Conservation (phyloP, 371 early-diverging fungal species). For the Catenaria anguillulae region DNA sequence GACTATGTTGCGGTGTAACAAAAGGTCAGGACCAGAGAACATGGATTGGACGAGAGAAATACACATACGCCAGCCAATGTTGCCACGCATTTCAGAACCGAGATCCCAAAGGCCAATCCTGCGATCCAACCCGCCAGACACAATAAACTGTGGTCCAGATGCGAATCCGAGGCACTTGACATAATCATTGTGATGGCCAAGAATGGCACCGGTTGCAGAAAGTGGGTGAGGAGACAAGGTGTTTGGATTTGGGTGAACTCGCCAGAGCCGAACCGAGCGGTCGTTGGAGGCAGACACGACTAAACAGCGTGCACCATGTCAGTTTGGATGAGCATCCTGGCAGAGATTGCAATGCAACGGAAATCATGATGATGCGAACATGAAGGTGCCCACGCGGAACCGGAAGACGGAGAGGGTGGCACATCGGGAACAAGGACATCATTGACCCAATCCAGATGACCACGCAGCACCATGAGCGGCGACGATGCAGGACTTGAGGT, state of each 20-base stretch:
- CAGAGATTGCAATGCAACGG: too few species aligned
- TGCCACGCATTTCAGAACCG: neutral
- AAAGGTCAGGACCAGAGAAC: too few species aligned
- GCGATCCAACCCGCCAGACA: conserved; percentile 86
- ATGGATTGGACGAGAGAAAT: too few species aligned
- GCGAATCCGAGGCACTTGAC: conserved; percentile 66
- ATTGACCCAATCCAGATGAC: conserved; percentile 94
- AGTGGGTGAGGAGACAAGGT: conserved; percentile 14
- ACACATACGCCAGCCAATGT: neutral
- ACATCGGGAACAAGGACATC: conserved; percentile 40
- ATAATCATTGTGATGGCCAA: conserved; percentile 71
- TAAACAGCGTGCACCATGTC: conserved; percentile 9
- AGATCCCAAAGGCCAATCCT: conserved; percentile 81
- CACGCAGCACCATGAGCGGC: conserved; percentile 39
- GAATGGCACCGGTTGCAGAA: conserved; percentile 24
- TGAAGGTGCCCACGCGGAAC: neutral
- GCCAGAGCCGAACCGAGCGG: conserved; percentile 71
- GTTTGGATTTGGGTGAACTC: conserved; percentile 16
- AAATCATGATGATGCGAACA: neutral
- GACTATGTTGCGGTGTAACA: too few species aligned
- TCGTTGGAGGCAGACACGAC: conserved; percentile 86
- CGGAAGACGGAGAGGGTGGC: conserved; percentile 5
- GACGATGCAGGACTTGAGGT: conserved; percentile 39
- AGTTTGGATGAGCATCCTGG: too few species aligned
- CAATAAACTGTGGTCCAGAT: conserved; percentile 54